A percentile compares a stretch with the other conserved stretches of the same genome.
Conservation (phyloP, 345 rosid species). For the Salix caprea region DNA sequence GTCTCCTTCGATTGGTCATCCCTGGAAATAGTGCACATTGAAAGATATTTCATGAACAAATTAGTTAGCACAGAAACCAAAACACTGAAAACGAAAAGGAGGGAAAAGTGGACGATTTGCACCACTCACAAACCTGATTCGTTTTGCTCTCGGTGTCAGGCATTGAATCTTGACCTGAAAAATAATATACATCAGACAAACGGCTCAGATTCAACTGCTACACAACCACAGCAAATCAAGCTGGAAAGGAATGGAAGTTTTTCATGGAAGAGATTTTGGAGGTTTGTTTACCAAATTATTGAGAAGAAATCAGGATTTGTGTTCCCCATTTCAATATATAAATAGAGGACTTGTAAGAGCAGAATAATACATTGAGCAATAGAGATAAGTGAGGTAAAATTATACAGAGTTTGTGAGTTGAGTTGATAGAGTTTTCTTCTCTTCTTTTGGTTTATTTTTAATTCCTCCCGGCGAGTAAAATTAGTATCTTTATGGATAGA, state of each 20-base stretch:
- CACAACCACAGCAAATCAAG: neutral
- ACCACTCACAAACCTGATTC: constrained; percentile 25
- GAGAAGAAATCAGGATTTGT: neutral
- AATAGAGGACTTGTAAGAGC: too few species aligned
- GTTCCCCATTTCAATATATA: neutral
- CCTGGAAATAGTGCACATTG: constrained; percentile 21
- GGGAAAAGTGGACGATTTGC: too few species aligned
- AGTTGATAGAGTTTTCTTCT: neutral
- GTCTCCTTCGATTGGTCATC: constrained; percentile 28
- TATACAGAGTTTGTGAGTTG: neutral
- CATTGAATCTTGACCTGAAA: constrained; percentile 49
- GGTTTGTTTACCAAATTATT: neutral
- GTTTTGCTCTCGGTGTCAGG: constrained; percentile 40
- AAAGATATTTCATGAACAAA: neutral
- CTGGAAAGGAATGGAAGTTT: neutral
- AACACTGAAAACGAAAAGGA: neutral
- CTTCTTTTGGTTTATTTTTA: neutral
- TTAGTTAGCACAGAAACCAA: neutral
- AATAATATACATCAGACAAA: constrained; percentile 6
- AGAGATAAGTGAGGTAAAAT: neutral
- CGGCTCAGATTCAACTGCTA: neutral
- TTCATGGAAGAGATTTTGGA: neutral
- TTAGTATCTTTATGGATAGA: too few species aligned
- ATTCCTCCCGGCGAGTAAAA: neutral
- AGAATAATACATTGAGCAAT: neutral